A percentile compares a stretch with the other conserved stretches of the same genome.
Conservation (phyloP, 768 basidiomycete genomes). For the Lepiota venenata region DNA sequence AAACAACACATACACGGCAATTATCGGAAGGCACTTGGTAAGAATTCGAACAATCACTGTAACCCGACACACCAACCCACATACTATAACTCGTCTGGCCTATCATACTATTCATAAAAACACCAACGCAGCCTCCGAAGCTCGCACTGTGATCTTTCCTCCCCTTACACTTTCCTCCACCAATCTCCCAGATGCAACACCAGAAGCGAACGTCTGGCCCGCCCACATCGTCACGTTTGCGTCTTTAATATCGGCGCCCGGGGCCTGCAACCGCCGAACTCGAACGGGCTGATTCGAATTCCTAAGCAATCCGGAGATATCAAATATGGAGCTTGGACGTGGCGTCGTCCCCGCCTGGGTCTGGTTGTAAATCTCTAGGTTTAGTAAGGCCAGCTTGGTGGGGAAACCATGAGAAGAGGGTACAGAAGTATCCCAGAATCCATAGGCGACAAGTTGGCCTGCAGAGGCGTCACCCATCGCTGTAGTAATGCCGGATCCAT, state of each 20-base stretch:
- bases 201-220: constrained; percentile 44
- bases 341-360: constrained; percentile 29
- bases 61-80: no score
- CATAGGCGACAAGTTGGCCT: constrained; percentile 50
- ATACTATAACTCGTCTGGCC: no score
- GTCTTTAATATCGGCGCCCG: constrained; percentile 43
- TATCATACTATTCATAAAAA: constrained; percentile 17
- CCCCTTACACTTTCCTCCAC: constrained; percentile 35
- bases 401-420: constrained; percentile 30
- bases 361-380: constrained; percentile 49
- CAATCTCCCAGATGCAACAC: constrained; percentile 32
- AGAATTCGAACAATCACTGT: no score
- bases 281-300: constrained; percentile 25
- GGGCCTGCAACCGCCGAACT: constrained; percentile 40
- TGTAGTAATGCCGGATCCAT: constrained; percentile 51
- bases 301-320: constrained; percentile 40
- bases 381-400: constrained; percentile 44
- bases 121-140: constrained; percentile 28
- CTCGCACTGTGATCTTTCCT: constrained; percentile 19
- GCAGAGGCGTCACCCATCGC: constrained; percentile 42
- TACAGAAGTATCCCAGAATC: constrained; percentile 39
- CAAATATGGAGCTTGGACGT: constrained; percentile 42
- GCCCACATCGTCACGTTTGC: constrained; percentile 47
- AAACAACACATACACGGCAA: no score
- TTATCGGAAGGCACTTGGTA: background rate